Evolutionary conservation across 2,329 filamentous ascomycete species (phyloP), one percentile per base, ranked within the genome.

Genomic region (Pyrenochaeta sp.): DNA sequence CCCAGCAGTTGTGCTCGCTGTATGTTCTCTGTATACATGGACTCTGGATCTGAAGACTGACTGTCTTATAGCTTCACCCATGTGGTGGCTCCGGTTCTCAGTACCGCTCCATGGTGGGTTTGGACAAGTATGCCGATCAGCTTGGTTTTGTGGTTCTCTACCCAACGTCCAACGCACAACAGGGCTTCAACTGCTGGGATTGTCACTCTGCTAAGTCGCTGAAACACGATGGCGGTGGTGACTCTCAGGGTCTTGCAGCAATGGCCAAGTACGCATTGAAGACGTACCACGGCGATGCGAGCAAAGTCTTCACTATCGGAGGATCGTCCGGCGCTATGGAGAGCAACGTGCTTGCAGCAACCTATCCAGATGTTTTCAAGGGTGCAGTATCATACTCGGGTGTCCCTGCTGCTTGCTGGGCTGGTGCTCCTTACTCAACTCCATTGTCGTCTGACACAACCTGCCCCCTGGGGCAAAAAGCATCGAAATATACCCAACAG

Each of bases 361-460:
- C 51, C 17, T 60, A 58, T 26, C 56, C 56, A 3, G 56, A 60
- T 23, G 37, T 60, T 1, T 60, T 60, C 50, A 51, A 51, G 19
- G 56, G 51, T 6, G 49, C 40, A 2, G 44, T 48, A 7, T 48
- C 42, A 18, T 60, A 56, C 36, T 48, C 43, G n/a, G 56, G 56
- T 8, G 56, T 60, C 10, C 51, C 56, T 15, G 55, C 48, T 27
- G 60, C 57, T 15, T 62, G 60, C 38, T 61, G 58, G 26, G 44
- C 40, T n/a, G 61, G 59, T 29, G 74, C 73, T 0, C 61, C 70
- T n/a, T n/a, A n/a, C n/a, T n/a, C n/a, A n/a, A n/a, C n/a, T n/a
- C n/a, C n/a, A n/a, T n/a, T n/a, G n/a, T n/a, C 31, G 70, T 65
- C 1, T 58, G 52, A 50, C 38, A n/a, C 34, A 53, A 56, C 37